Percentiles rank a stretch among this genome's conserved stretches.
phyloP scores from a whole-genome alignment of 2,329 filamentous ascomycete species.

The Microdochium nivale region DNA sequence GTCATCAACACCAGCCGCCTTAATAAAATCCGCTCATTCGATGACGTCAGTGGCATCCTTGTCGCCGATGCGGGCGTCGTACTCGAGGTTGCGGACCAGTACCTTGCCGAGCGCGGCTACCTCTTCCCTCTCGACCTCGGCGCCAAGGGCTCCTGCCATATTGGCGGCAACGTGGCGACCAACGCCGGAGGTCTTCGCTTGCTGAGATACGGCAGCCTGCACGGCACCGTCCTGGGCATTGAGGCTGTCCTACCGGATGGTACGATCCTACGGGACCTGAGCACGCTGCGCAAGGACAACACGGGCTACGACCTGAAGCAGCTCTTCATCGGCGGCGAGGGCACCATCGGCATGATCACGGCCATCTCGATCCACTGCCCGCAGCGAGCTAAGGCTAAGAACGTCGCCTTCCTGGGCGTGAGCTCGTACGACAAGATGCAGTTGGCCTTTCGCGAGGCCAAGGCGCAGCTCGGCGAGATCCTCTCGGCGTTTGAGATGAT shows the following conservation, averaged over 20 bases:
- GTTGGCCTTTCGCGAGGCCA: slow-evolving; percentile 78
- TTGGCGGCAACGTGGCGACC: slow-evolving; percentile 91
- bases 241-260: slow-evolving; percentile 93
- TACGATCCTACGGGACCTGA: slow-evolving; percentile 83
- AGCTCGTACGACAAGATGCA: slow-evolving; percentile 87
- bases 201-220: slow-evolving; percentile 85
- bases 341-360: slow-evolving; percentile 91
- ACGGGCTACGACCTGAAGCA: slow-evolving; percentile 81
- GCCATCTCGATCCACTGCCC: slow-evolving; percentile 84
- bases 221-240: slow-evolving; percentile 85
- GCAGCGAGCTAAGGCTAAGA: slow-evolving; percentile 77
- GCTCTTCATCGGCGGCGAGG: slow-evolving; percentile 87
- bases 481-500: slow-evolving; percentile 97
- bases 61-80: slow-evolving; percentile 89
- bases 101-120: slow-evolving; percentile 71
- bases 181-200: slow-evolving; percentile 90
- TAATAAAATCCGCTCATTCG: slow-evolving; percentile 86
- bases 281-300: slow-evolving; percentile 91
- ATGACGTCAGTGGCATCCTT: slow-evolving; percentile 83
- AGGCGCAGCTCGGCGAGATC: slow-evolving; percentile 85
- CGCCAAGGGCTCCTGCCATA: slow-evolving; percentile 92
- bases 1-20: slow-evolving; percentile 85
- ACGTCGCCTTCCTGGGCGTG: slow-evolving; percentile 90
- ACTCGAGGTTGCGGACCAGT: slow-evolving; percentile 80
- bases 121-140: slow-evolving; percentile 97